Percentiles rank a stretch among this genome's conserved stretches.
Conservation (phyloP, 305 asterid species). For the Fraxinus paxiana region DNA sequence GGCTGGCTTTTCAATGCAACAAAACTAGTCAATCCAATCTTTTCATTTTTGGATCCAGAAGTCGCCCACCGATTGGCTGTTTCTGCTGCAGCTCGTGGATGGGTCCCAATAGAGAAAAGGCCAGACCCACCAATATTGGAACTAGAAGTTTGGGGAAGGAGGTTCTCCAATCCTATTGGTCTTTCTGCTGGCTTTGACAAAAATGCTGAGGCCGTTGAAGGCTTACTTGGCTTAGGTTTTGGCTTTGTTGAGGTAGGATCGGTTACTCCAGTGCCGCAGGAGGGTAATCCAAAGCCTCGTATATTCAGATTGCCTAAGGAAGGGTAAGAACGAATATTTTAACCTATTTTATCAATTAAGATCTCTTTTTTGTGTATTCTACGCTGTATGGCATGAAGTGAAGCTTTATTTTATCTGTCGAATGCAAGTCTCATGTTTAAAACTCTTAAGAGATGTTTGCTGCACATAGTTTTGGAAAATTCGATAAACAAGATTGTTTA, state of each 20-base stretch:
- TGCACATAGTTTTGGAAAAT: no score
- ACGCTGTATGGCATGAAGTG: not conserved
- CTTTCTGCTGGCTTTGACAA: constrained; percentile 94
- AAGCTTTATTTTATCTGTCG: not conserved
- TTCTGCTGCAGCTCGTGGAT: constrained; percentile 95
- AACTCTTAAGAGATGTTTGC: no score
- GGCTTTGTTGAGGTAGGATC: constrained; percentile 99
- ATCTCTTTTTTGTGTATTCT: not conserved
- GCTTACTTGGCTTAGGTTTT: constrained; percentile 88
- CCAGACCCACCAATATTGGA: constrained; percentile 68
- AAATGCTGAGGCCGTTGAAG: constrained; percentile 95
- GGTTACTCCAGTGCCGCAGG: constrained; percentile 94
- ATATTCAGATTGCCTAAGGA: constrained; percentile 75
- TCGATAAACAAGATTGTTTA: not conserved
- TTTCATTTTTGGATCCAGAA: constrained; percentile 87
- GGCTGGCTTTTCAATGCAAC: constrained; percentile 96
- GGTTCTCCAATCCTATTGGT: constrained; percentile 95
- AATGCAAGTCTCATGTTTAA: not conserved
- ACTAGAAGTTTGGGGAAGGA: constrained; percentile 87
- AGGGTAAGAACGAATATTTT: constrained; percentile 49
- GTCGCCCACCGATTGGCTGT: constrained; percentile 88
- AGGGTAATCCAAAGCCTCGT: constrained; percentile 97
- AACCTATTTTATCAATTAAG: not conserved
- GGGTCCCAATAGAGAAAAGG: constrained; percentile 95
- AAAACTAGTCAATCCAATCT: constrained; percentile 85